Evolutionary conservation across 2,329 filamentous ascomycete genomes (phyloP), one percentile per base, ranked within the genome.

Genomic region (Colletotrichum spinosum): DNA sequence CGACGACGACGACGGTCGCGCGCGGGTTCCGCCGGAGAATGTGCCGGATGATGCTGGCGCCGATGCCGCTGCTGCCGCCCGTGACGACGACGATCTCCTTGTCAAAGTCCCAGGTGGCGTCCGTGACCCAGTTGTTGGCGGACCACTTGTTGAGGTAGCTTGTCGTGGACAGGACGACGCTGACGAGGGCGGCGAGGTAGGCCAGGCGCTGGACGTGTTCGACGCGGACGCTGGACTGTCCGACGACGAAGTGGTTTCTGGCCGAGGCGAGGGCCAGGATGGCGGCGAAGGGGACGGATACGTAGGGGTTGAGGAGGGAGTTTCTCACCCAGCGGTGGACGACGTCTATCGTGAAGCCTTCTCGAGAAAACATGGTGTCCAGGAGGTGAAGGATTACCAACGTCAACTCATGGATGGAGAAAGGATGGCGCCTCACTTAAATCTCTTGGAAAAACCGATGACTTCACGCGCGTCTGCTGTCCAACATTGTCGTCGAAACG

Each of bases 41-140:
- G 52, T 62, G 73, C 53, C 73, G 69, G 11, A 74, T 77, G 51
- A 81, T 74, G 58, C 72, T 71, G 34, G 70, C 70, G 1, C 81
- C 81, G 51, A 83, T 81, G 3, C 81, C 81, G 55, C 78, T 76
- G 44, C 76, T 80, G 2, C 79, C 80, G 4, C 81, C 81, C 1
- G 81, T 83, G 2, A 83, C 77, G 5, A 83, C 74, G 0, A 80
- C 80, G 2, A 83, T 71, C 59, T 83, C 80, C 4, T 72, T 72
- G 6, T 72, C 68, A 78, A 79, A 82, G 52, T 78, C 68, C 77
- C 77, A 75, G 12, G 39, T 65, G 4, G 55, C 38, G 35, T 65
- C 62, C 0, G 62, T 57, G 41, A 69, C 65, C 72, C 72, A 72
- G 53, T 74, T 73, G 63, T 74, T 74, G 34, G 70, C 61, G 4